Evolutionary conservation across 805 yeast genomes (phyloP).

Genomic region (Tetrapisispora namnaoensis): DNA sequence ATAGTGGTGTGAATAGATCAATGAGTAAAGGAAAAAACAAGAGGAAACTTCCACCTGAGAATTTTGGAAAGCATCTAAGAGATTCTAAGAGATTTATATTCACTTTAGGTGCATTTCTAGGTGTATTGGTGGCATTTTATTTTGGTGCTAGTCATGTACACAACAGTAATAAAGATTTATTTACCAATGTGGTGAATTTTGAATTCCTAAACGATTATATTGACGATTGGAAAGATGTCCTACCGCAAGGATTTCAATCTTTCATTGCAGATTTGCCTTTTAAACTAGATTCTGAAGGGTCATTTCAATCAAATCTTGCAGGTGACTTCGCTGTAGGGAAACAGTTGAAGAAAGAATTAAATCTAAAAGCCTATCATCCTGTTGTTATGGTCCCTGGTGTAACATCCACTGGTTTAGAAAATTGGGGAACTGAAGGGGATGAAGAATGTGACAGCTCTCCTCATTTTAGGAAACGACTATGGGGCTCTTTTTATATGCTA

Average conservation of each 20-base stretch:
- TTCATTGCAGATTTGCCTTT: conserved; percentile 46
- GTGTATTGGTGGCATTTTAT: conserved; percentile 54
- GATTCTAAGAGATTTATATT: conserved; percentile 53
- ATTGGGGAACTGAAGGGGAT: conserved; percentile 76
- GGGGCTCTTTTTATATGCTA: conserved; percentile 97
- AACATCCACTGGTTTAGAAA: conserved; percentile 86
- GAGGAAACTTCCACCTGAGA: neutral
- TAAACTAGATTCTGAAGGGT: conserved; percentile 10
- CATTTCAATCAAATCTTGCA: conserved; percentile 38
- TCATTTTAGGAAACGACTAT: conserved; percentile 82
- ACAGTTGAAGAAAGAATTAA: conserved; percentile 41
- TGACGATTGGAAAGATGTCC: conserved; percentile 61
- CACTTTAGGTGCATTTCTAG: conserved; percentile 62
- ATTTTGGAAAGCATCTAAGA: conserved; percentile 15
- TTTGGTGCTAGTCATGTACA: conserved; percentile 36
- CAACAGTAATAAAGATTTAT: conserved; percentile 22
- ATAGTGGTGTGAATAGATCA: neutral
- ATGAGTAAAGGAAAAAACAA: neutral
- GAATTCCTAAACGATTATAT: conserved; percentile 50
- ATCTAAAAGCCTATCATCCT: conserved; percentile 53
- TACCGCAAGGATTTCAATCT: conserved; percentile 57
- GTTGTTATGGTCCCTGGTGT: conserved; percentile 95
- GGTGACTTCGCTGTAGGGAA: conserved; percentile 87
- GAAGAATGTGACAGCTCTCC: conserved; percentile 72
- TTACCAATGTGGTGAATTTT: conserved; percentile 42